Base-by-base conservation (phyloP, 352 stramenopile genomes). In the Lagenidium sp. region DNA sequence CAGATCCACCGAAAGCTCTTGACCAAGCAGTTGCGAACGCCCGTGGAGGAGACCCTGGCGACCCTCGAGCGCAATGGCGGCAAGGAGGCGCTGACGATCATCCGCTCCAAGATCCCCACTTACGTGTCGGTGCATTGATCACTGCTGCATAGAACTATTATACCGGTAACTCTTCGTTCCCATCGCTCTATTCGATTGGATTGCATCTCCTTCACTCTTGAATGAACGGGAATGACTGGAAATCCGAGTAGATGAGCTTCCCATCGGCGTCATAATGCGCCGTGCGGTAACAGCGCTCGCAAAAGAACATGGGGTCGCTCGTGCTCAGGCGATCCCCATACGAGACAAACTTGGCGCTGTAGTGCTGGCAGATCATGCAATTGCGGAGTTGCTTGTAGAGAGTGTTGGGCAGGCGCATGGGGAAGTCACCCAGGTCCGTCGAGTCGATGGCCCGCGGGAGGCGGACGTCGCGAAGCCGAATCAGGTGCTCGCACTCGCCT, bases 301-400 rank as follows among this genome's bases (percentile, higher is more conserved):
- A 89, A 55, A 72, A 86, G 26, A 89, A 82, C 77, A 86, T 89
- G 15, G 77, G 77, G 37, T 85, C 74, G 6, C 73, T 55, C 24
- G 70, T 61, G 23, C 56, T 64, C 31, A 89, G 47, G n/a, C 59
- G 59, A 53, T 89, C 77, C 15, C 70, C 71, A 48, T 85, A 89
- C 45, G 68, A 82, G n/a, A 89, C 68, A 40, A 63, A 85, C 43
- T 85, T 89, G 47, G 77, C 77, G 15, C 54, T 83, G 54, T 81
- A 89, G 32, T 86, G 66, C 55, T 79, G 63, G 39, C 77, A 89
- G 16, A 85, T 65, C 34, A 84, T 57, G 29, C 77, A 89, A 46
- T 79, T 84, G 30, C 71, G 73, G n/a, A 89, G 47, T 25, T 60
- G 24, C 10, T 62, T 66, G 25, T 57, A 55, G 19, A 68, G 55